Evolutionary conservation across 129 eudicot genomes (phyloP), one percentile per base, ranked within the genome.

Genomic region (Helianthus tuberosus): DNA sequence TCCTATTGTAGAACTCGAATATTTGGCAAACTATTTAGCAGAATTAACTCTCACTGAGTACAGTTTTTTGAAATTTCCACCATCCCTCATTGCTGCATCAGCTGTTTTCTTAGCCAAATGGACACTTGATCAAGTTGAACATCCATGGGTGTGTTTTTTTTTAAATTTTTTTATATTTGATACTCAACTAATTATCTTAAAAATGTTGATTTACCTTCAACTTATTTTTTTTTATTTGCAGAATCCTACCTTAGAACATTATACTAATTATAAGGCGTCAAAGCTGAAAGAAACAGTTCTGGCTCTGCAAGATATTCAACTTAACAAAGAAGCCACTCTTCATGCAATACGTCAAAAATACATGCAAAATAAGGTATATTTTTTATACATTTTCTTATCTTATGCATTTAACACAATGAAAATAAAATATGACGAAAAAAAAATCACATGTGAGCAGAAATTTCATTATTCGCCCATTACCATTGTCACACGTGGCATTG

Each of bases 51-150:
- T 95, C 64, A 79, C 76, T 2, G 96, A 95, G 64, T 91, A 95
- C 68, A 69, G 88, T 63, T 95, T 91, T 82, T 76, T 95, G 8
- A 84, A 80, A 75, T 89, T 81, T 76, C 91, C 87, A 20, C 97
- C 99, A 10, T 95, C 99, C 59, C 84, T 89, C 3, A 15, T 86
- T 51, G 97, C 97, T 61, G 99, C 99, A 53, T 91, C 97, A 66
- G 97, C 97, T 3, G 89, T 91, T 55, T 91, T 89, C 80, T 89
- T 95, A 59, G 99, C 99, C 66, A 84, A 84, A 81, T 95, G 99
- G 99, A 91, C 93, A 36, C 87, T 95, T 68, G 90, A 95, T 84
- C 99, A 89, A 72, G 83, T 87, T 35, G 82, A 71, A 41, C 83
- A 87, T 70, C 99, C 99, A 55, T 95, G 99, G 97, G 99, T 95